A percentile compares a stretch with the other conserved stretches of the same genome.
phyloP scores from a whole-genome alignment of 2,329 filamentous ascomycete species.

The Exophiala oligosperma region DNA sequence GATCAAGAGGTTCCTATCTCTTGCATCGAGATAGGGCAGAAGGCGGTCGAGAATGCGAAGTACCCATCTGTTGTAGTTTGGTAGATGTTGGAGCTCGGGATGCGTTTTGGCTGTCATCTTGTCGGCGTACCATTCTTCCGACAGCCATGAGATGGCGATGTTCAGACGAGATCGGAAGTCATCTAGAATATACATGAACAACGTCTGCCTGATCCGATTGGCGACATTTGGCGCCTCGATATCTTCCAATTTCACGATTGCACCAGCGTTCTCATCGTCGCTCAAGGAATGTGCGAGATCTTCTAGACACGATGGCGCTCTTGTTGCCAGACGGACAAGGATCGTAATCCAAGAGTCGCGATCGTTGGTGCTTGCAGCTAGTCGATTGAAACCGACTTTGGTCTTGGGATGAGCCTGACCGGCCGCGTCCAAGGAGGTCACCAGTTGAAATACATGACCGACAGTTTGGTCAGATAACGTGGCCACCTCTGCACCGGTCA shows the following conservation, averaged over 20 bases:
- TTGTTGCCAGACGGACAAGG: constrained; percentile 79
- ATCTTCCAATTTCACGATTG: constrained; percentile 34
- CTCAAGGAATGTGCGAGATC: constrained; percentile 60
- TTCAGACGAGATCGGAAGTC: constrained; percentile 90
- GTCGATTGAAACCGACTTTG: constrained; percentile 74
- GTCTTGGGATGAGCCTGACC: constrained; percentile 41
- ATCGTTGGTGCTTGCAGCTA: constrained; percentile 82
- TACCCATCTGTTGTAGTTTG: constrained; percentile 76
- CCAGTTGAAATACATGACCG: constrained; percentile 73
- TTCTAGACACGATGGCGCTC: constrained; percentile 71
- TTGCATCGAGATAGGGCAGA: constrained; percentile 83
- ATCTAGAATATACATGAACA: constrained; percentile 85
- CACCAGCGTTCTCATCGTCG: constrained; percentile 32
- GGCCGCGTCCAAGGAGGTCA: constrained; percentile 70
- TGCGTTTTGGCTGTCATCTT: constrained; percentile 52
- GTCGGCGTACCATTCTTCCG: constrained; percentile 98
- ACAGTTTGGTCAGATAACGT: constrained; percentile 74
- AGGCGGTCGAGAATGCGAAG: constrained; percentile 85
- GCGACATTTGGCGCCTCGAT: constrained; percentile 37
- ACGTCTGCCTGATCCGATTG: constrained; percentile 72
- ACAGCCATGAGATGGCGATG: constrained; percentile 88
- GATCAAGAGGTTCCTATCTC: constrained; percentile 79
- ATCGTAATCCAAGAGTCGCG: constrained; percentile 90
- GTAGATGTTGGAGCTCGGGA: constrained; percentile 31
- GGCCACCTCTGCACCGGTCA: constrained; percentile 71